Evolutionary conservation across 1,284 basidiomycete genomes (phyloP), one percentile per base, ranked within the genome.

Genomic region (Fomitiporia mediterranea): DNA sequence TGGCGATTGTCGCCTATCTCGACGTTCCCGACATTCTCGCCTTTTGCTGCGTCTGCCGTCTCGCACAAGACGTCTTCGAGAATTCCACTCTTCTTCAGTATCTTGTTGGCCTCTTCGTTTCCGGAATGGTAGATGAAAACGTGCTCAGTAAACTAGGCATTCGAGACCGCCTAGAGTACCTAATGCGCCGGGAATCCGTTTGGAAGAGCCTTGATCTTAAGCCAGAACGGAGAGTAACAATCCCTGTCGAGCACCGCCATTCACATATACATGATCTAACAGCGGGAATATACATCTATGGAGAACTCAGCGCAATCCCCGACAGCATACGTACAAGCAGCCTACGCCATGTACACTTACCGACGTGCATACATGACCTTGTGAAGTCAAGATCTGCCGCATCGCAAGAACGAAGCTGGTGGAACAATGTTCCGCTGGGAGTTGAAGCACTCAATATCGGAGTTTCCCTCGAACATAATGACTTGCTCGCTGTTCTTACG

Each of bases 381-480:
- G 39, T 44, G 6, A 21, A 35, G 23, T 35, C 38, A 9, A 35
- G 30, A 15, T 8, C 25, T 32, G 17, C 19, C 27, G 35, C 11
- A n/a, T 21, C 40, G 32, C 30, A 38, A 19, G 17, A 15, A 34
- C 15, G 9, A 3, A 30, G 40, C 17, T 46, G 42, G 39, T 59
- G 57, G 57, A 51, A 19, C 15, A 9, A 23, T 8, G 19, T 53
- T 11, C 46, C 54, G 23, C 34, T 60, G 2, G 55, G 50, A 21
- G 38, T 49, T n/a, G 55, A 60, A 50, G 55, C 53, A 19, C 38
- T 56, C 71, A 72, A 78, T 60, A 70, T 80, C 59, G 77, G 75
- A 0, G 57, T 80, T 15, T 69, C 72, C 27, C 65, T 78, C 7
- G 67, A 75, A 30, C 76, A 79, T 60, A 75, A 78, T 57, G 76